phyloP scores from a whole-genome alignment of 1,284 basidiomycete genomes.

The Xerocomus minutiporus region DNA sequence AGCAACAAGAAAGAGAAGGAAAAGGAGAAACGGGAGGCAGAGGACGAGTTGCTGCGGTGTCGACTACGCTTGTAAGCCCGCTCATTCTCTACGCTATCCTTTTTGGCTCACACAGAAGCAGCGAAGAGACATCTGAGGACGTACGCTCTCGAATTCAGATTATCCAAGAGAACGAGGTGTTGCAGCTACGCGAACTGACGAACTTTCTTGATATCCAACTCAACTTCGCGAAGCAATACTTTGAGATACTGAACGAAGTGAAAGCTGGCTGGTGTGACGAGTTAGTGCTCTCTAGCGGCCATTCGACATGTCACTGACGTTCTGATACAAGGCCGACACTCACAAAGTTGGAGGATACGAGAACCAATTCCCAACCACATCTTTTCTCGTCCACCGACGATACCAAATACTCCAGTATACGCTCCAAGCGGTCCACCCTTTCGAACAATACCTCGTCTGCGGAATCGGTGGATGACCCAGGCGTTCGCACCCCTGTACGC shows the following conservation, averaged over 20 bases:
- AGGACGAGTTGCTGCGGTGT: conserved; percentile 70
- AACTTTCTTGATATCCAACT: conserved; percentile 68
- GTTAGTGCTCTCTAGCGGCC: conserved; percentile 35
- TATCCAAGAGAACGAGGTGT: conserved; percentile 73
- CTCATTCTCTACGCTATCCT: neutral
- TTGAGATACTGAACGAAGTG: conserved; percentile 65
- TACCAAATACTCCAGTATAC: conserved; percentile 15
- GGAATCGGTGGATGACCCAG: conserved; percentile 38
- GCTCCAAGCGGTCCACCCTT: conserved; percentile 26
- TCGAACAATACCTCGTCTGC: conserved; percentile 20
- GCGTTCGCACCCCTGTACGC: conserved; percentile 19
- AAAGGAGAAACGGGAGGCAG: conserved; percentile 67
- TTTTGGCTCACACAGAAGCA: conserved; percentile 29
- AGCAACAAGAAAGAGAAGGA: conserved; percentile 63
- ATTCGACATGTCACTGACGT: conserved; percentile 6
- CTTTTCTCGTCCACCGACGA: conserved; percentile 10
- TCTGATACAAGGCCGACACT: conserved; percentile 20
- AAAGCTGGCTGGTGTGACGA: conserved; percentile 60
- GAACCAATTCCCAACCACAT: conserved; percentile 10
- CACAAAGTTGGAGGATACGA: conserved; percentile 17
- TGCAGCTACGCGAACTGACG: conserved; percentile 64
- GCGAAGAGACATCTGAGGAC: conserved; percentile 80
- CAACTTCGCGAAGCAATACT: conserved; percentile 68
- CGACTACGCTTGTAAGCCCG: conserved; percentile 67
- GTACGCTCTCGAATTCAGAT: conserved; percentile 67